phyloP scores from a whole-genome alignment of 441 rosid genomes.

The Kokia cookei region DNA sequence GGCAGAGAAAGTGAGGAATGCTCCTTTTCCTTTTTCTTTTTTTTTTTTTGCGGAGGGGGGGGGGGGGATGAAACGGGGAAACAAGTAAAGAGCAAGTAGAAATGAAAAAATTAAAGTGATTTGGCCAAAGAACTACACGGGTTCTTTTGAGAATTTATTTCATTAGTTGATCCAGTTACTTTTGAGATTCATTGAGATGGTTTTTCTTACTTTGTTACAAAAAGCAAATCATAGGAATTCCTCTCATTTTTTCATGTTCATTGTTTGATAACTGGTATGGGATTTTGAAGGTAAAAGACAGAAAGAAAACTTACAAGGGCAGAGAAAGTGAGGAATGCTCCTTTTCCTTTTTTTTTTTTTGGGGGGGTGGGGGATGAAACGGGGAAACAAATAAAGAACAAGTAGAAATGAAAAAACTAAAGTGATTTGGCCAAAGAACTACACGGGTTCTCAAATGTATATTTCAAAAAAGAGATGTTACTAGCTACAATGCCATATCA shows the following conservation, averaged over 20 bases:
- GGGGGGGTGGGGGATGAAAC: background rate
- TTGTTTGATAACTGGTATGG: background rate
- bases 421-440: background rate
- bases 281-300: background rate
- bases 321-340: background rate
- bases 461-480: background rate
- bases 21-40: fast-evolving
- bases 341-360: too few relatives aligned
- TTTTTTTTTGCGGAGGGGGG: too few relatives aligned
- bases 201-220: background rate
- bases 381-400: background rate
- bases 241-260: background rate
- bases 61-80: background rate
- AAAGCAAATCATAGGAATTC: background rate
- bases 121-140: background rate
- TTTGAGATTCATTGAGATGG: background rate
- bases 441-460: background rate
- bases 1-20: background rate
- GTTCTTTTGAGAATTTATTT: background rate
- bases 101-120: background rate
- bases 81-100: background rate
- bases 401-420: background rate
- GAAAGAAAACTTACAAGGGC: background rate
- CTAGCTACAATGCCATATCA: background rate
- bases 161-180: background rate